Base-by-base conservation (phyloP, 257 asterid species). In the Nicotiana obtusifolia region DNA sequence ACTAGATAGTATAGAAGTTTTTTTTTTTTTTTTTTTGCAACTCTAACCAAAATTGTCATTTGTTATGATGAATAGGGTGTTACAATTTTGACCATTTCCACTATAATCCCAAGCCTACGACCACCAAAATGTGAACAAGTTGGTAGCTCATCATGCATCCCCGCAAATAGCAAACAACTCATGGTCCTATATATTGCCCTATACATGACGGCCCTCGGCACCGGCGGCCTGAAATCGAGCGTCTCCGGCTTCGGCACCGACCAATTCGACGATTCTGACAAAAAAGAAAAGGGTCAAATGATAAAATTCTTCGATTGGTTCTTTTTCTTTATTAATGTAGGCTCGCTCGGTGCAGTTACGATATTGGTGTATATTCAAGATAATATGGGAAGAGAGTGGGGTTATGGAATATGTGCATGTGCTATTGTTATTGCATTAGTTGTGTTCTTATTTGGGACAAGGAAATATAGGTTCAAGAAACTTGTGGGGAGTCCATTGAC, bases 191-290 rank as follows among this genome's bases (percentile, higher is more conserved):
- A 86, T 84, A 35, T 82, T 1, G 95, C 97, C 1, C 87, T 94
- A 4, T 94, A 94, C 78, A 87, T 87, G 33, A 94, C 98, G 0
- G 98, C 98, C 15, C 90, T 94, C 3, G 98, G 98, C 33, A 94
- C 97, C 4, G 98, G 97, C 0, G 98, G 97, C 33, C 84, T 91
- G 1, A 94, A 94, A 54, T 94, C 98, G 1, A 94, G 98, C 37
- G 97, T 94, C 4, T 94, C 98, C 5, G 98, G 98, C 0, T 93
- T 94, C 2, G 97, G 97, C 0, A 90, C 98, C 0, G 97, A 94
- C 78, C 98, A 94, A 66, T 94, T 94, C 78, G 98, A 94, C 28
- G 97, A 94, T 0, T 61, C 90, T 0, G 89, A 93, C 84, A 68
- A 82, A 78, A 83, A 83, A 37, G 98, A 93, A 82, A 89, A 78